These are phyloP conservation scores for Puccinia hordei DNA, from an alignment of 1,284 basidiomycete species.

Conservation along the genomic window DNA sequence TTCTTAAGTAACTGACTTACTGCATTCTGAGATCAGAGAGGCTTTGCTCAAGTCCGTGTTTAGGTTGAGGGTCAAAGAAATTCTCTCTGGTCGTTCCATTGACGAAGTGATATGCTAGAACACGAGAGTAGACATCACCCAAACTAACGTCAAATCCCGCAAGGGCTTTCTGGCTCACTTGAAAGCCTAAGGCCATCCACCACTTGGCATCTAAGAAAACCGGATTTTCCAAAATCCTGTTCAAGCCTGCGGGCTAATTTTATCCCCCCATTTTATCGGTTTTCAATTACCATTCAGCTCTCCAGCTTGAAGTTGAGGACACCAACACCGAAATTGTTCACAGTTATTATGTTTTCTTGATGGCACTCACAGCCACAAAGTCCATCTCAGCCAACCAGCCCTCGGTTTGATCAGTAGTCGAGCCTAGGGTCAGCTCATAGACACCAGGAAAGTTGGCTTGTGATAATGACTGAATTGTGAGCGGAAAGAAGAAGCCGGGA, in stretches of 20 bases:
- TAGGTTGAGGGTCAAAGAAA: slow-evolving; percentile 19
- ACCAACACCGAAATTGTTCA: neutral
- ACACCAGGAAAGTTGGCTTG: slow-evolving; percentile 33
- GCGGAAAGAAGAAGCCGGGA: neutral
- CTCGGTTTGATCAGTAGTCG: neutral
- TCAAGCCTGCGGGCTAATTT: slow-evolving; percentile 11
- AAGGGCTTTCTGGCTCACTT: slow-evolving; percentile 22
- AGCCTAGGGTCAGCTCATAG: slow-evolving; percentile 19
- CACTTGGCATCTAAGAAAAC: slow-evolving; percentile 1
- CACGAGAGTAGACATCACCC: slow-evolving; percentile 20
- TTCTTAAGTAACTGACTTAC: neutral
- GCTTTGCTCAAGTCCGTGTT: slow-evolving; percentile 15
- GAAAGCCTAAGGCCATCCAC: slow-evolving; percentile 6
- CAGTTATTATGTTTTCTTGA: neutral
- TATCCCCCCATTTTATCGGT: too few relatives aligned
- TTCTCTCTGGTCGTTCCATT: slow-evolving; percentile 25
- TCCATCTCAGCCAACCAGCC: slow-evolving; percentile 36
- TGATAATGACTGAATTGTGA: slow-evolving; percentile 17
- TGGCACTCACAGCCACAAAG: slow-evolving; percentile 22
- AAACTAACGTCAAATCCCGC: slow-evolving; percentile 29
- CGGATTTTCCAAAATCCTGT: slow-evolving; percentile 11
- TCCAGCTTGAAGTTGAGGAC: neutral
- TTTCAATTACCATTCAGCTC: neutral
- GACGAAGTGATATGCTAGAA: slow-evolving; percentile 28
- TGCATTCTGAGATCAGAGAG: neutral